Evolutionary conservation across 192 early-diverging fungal species (phyloP), one percentile per base, ranked within the genome.

Genomic region (Coemansia sp.): DNA sequence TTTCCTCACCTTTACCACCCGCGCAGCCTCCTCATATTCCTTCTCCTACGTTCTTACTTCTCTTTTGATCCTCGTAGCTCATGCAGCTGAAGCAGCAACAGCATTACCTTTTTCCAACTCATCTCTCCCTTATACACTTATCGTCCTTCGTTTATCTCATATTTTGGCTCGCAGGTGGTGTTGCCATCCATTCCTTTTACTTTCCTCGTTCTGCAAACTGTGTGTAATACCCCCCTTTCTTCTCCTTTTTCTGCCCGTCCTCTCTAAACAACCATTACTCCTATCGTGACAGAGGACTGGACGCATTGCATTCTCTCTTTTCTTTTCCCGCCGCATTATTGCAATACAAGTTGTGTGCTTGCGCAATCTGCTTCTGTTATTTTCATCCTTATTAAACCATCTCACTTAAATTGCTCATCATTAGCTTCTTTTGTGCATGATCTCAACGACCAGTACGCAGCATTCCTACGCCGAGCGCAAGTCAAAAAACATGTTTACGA

Each of bases 391-490:
- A 46, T 46, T 46, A 15, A 53, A 52, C 1, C 2, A 7, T 8
- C 51, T 2, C 51, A 26, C 24, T 41, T 14, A 53, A 21, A 5
- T 53, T 53, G 14, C 12, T 36, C 35, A 59, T 34, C 38, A n/a
- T 59, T 59, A 59, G 57, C 57, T n/a, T n/a, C 10, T 35, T 35
- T 1, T 46, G 24, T 45, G 12, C 21, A 83, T 77, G 75, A 83
- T 77, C 52, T 74, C 80, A 20, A 61, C 68, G 16, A 60, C 80
- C 16, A 62, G 64, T n/a, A 65, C 65, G 39, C 79, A 73, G 39
- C 79, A 73, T 60, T 63, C 79, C 49, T 70, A 71, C 62, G 70
- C 79, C 57, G 79, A 82, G 71, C 67, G 71, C 43, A 76, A 76
- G 66, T 55, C 79, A 38, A 76, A 71, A 65, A 82, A 71, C 30